phyloP scores from a whole-genome alignment of 306 rosid genomes.

The Cucumis melo region DNA sequence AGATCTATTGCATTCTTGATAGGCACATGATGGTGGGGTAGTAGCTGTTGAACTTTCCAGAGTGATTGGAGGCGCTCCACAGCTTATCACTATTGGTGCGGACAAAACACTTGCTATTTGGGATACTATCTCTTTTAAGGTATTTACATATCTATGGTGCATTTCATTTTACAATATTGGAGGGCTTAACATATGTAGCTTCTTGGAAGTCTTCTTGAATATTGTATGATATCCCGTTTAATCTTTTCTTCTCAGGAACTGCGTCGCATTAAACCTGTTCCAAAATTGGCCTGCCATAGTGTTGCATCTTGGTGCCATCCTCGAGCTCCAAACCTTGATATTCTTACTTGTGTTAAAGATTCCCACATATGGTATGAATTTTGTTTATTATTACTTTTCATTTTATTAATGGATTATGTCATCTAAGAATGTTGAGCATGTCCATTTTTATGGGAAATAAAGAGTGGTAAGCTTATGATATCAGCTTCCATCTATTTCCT shows the following conservation, averaged over 20 bases:
- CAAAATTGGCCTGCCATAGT: constrained; percentile 92
- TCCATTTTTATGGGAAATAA: neutral
- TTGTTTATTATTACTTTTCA: neutral
- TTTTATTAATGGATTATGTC: neutral
- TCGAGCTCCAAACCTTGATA: constrained; percentile 97
- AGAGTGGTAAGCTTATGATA: neutral
- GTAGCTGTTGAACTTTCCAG: constrained; percentile 96
- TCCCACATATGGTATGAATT: constrained; percentile 72
- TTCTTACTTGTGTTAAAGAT: constrained; percentile 93
- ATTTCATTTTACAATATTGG: constrained; percentile 7
- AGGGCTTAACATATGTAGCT: constrained; percentile 7
- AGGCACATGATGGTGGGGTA: constrained; percentile 99
- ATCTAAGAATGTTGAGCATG: neutral
- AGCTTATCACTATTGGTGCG: constrained; percentile 94
- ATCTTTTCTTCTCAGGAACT: constrained; percentile 48
- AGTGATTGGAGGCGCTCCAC: constrained; percentile 92
- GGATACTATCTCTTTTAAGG: constrained; percentile 97
- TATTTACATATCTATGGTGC: constrained; percentile 9
- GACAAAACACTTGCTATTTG: constrained; percentile 97
- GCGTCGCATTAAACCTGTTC: constrained; percentile 94
- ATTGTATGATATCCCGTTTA: constrained; percentile 7
- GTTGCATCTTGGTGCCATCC: constrained; percentile 99
- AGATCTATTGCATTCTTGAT: constrained; percentile 4
- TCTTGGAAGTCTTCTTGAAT: neutral
- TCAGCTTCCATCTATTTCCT: neutral